Percentiles rank a stretch among this genome's conserved stretches.
Evolutionary conservation across 2,329 filamentous ascomycete genomes (phyloP).

Genomic region (Xylaria hypoxylon): DNA sequence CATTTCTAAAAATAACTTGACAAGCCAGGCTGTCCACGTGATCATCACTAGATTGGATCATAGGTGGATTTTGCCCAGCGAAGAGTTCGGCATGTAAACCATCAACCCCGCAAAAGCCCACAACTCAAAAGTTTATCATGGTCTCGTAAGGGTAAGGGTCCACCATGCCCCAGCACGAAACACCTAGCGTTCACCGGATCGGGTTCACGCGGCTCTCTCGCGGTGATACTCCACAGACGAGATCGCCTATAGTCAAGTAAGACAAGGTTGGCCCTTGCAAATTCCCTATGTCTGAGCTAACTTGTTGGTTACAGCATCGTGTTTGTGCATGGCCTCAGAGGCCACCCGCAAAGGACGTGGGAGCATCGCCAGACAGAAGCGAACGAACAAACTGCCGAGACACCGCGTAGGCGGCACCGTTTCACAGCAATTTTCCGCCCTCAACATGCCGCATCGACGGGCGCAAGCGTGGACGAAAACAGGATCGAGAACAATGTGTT

Average conservation of each 20-base stretch:
- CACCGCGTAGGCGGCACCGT: background rate
- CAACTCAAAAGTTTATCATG: too few species aligned
- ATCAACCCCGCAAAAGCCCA: too few species aligned
- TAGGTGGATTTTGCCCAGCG: too few species aligned
- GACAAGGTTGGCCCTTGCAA: background rate
- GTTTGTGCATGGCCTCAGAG: slow-evolving; percentile 18
- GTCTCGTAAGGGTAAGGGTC: background rate
- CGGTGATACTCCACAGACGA: background rate
- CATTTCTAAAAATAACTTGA: too few species aligned
- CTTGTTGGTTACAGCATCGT: slow-evolving; percentile 9
- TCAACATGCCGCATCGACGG: background rate
- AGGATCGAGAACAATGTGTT: background rate
- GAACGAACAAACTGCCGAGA: background rate
- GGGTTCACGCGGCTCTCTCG: slow-evolving; percentile 23
- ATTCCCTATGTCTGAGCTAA: background rate
- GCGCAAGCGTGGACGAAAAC: background rate
- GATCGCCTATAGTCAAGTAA: slow-evolving; percentile 22
- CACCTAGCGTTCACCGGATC: slow-evolving; percentile 12
- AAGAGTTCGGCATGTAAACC: too few species aligned
- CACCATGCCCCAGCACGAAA: slow-evolving; percentile 5
- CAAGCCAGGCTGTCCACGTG: too few species aligned
- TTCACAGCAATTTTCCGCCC: background rate
- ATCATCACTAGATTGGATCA: too few species aligned
- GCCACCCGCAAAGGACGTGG: slow-evolving; percentile 22
- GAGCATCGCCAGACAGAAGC: background rate